Evolutionary conservation across 2,329 filamentous ascomycete genomes (phyloP).

Genomic region (Cercospora sp.): DNA sequence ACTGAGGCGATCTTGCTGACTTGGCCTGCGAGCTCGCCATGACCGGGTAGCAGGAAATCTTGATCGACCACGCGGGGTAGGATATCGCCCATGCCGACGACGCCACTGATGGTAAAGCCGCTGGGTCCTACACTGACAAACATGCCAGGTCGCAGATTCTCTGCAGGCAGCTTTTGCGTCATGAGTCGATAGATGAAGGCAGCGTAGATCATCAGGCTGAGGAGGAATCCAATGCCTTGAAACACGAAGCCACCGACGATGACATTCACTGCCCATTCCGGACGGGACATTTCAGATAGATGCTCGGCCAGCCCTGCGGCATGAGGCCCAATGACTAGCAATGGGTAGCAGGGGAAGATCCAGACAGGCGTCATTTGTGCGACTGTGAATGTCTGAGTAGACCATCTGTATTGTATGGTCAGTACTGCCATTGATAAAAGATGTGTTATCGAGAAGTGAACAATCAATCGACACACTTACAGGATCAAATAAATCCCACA

Average conservation of each 20-base stretch:
- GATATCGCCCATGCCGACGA: slow-evolving; percentile 59
- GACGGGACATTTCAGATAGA: slow-evolving; percentile 38
- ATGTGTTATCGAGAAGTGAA: neutral
- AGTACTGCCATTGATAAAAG: neutral
- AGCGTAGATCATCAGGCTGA: slow-evolving; percentile 76
- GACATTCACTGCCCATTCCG: slow-evolving; percentile 52
- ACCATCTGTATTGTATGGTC: slow-evolving; percentile 53
- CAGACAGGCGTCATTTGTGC: slow-evolving; percentile 84
- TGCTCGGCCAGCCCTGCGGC: slow-evolving; percentile 60
- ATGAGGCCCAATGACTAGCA: slow-evolving; percentile 74
- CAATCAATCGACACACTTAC: slow-evolving; percentile 49
- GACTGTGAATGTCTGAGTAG: slow-evolving; percentile 68
- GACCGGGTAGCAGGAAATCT: slow-evolving; percentile 57
- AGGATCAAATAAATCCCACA: slow-evolving; percentile 73
- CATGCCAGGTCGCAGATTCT: slow-evolving; percentile 76
- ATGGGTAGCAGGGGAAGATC: slow-evolving; percentile 83
- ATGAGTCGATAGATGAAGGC: slow-evolving; percentile 84
- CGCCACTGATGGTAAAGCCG: slow-evolving; percentile 65
- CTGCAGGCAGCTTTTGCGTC: slow-evolving; percentile 80
- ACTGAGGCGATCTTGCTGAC: slow-evolving; percentile 59
- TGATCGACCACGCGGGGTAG: slow-evolving; percentile 51
- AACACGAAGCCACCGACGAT: slow-evolving; percentile 62
- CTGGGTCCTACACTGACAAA: slow-evolving; percentile 80
- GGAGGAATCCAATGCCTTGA: slow-evolving; percentile 65
- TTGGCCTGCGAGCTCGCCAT: slow-evolving; percentile 55